Evolutionary conservation across 352 stramenopile species (phyloP).

Genomic region (Pythium brassicae): DNA sequence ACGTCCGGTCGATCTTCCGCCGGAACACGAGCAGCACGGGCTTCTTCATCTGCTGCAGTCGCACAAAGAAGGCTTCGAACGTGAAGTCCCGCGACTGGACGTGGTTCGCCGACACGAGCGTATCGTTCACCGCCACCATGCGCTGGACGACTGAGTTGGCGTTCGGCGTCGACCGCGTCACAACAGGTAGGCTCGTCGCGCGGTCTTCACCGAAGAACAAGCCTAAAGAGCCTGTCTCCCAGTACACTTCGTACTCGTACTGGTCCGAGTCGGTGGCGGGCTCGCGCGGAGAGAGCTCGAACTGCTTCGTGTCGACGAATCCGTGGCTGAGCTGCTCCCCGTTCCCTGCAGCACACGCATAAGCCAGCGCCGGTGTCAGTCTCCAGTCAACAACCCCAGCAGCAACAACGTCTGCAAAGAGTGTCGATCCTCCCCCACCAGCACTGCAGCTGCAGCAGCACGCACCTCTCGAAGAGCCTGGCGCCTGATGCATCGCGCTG

Average conservation of each 20-base stretch:
- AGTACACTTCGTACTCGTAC: slow-evolving; percentile 70
- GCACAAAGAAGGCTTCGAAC: slow-evolving; percentile 80
- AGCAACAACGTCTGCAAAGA: no score
- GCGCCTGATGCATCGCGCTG: background rate
- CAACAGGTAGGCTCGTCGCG: slow-evolving; percentile 61
- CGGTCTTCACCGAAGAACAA: slow-evolving; percentile 82
- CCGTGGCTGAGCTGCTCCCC: background rate
- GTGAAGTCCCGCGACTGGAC: slow-evolving; percentile 64
- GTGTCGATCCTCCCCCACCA: no score
- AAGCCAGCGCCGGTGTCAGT: background rate
- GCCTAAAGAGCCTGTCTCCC: slow-evolving; percentile 76
- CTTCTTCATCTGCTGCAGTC: slow-evolving; percentile 83
- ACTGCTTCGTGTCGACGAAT: slow-evolving; percentile 15
- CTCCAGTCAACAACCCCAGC: background rate
- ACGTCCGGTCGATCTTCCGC: slow-evolving; percentile 19
- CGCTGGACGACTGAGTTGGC: slow-evolving; percentile 66
- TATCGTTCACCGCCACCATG: slow-evolving; percentile 73
- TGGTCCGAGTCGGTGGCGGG: slow-evolving; percentile 17
- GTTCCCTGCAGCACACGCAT: background rate
- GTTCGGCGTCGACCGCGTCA: slow-evolving; percentile 65
- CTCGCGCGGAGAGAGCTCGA: slow-evolving; percentile 34
- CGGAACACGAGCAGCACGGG: slow-evolving; percentile 71
- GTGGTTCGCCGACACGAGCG: slow-evolving; percentile 72
- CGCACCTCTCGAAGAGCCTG: background rate
- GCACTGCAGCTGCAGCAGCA: background rate